Base-by-base conservation (phyloP, 2,329 filamentous ascomycete genomes). In the Penicillium olsonii region DNA sequence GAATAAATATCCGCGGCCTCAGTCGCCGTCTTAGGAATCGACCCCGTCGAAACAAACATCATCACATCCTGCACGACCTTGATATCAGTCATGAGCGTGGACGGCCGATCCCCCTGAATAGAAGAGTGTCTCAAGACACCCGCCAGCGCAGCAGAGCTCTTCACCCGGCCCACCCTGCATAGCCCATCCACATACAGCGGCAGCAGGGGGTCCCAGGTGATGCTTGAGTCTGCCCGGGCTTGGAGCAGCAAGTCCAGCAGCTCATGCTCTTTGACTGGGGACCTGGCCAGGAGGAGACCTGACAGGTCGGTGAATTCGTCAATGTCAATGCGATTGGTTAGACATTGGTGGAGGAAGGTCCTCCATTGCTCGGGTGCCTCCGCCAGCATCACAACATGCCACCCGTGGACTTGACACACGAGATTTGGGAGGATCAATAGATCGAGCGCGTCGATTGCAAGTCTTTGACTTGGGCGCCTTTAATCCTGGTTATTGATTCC, bases 61-160 rank as follows among this genome's bases (percentile, higher is more conserved):
- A 73, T 71, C 18, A 67, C 59, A 63, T 74, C 70, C 47, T 74
- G 71, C 27, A 74, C 65, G 48, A 74, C 65, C 39, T 68, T 66
- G 34, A 70, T 72, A 57, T 74, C 72, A 0, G 68, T 72, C 70
- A 74, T 72, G 2, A 75, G 54, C 1, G 70, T 74, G 14, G 64
- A 65, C 24, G 48, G 55, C 15, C 55, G 59, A 2, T 38, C 27
- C 10, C 62, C 60, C 18, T 57, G 57, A 38, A 74, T 64, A 10
- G 67, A 70, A 11, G 71, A 73, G 39, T 69, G 62, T 40, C 62
- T 64, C 38, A 73, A 50, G 9, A 73, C 56, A 14, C 60, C 62
- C 5, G 53, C 56, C 51, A 74, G 46, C 5, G 71, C 67, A 15
- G 65, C 60, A 0, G 70, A 63, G n/a, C 64, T 57, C 44, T 65